Evolutionary conservation across 176 grass and related monocot species (phyloP).

Genomic region (Typha latifolia): DNA sequence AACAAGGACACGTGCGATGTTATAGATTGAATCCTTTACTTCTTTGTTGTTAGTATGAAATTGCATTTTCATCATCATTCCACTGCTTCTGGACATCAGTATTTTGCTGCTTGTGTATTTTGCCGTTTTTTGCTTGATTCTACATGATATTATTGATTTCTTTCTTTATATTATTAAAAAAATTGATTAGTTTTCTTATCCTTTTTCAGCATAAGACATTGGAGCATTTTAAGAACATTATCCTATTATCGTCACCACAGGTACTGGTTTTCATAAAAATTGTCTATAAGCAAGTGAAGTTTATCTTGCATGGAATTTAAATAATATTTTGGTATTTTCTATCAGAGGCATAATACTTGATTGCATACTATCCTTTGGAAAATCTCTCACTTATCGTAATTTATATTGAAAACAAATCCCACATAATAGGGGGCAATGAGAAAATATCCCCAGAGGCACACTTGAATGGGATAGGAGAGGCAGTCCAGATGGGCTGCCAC

Average conservation of each 20-base stretch:
- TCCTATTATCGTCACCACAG: slow-evolving; percentile 83
- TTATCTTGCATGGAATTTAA: not conserved
- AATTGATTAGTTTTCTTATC: slow-evolving; percentile 10
- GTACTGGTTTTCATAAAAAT: slow-evolving; percentile 18
- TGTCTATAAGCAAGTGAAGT: not conserved
- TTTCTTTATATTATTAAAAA: not conserved
- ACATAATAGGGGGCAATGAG: not conserved
- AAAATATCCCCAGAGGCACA: no score
- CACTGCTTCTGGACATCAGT: no score
- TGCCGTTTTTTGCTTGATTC: no score
- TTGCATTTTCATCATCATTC: no score
- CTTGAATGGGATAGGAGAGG: no score
- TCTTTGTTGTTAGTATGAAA: no score
- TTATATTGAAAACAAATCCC: not conserved
- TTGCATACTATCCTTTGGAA: not conserved
- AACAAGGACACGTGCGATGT: no score
- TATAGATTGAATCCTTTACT: no score
- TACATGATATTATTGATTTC: no score
- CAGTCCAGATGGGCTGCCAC: no score
- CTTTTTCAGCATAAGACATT: slow-evolving; percentile 71
- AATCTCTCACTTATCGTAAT: no score
- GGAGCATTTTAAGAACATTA: slow-evolving; percentile 85
- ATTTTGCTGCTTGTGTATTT: no score
- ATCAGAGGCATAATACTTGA: not conserved
- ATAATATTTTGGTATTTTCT: not conserved